Base-by-base conservation (phyloP, 768 basidiomycete species). In the Chalciporus chontae region DNA sequence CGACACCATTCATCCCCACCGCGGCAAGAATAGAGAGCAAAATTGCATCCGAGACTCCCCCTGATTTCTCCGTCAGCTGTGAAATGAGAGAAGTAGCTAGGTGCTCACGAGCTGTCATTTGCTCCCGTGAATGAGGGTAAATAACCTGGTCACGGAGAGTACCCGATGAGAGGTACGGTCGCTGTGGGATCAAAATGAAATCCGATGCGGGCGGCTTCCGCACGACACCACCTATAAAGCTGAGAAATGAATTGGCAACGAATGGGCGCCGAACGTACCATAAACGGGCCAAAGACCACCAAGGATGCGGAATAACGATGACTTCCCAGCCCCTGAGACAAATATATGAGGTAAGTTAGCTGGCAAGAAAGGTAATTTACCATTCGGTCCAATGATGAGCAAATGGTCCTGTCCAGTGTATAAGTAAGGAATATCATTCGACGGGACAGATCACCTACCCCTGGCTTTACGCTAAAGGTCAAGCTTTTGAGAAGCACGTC, bases 91-190 rank as follows among this genome's bases (percentile, higher is more conserved):
- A 38, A 43, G 45, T 14, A 11, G 14, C 27, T 27, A 21, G 4
- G 10, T 24, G 79, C 84, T 49, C 65, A 89, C 90, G 79, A 41
- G 74, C 73, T 55, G 79, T 74, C 93, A 96, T 96, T 46, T 90
- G 82, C 32, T 73, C 74, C 55, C 80, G 80, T 14, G 83, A 85
- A 67, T 97, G 88, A 5, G 95, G 95, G 66, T 99, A 99, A 43
- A 92, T 96, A 57, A 99, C 81, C 68, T 99, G 95, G 64, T 99
- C 95, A 13, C 95, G 83, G 3, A 99, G 78, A 0, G 93, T 98
- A 5, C 95, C 95, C 17, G 90, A 75, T 1, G 87, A 90, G n/a
- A 97, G 78, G 67, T 97, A 98, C 2, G 95, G 95, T 31, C 95
- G 77, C 67, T 99, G 95, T 18, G 95, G 95, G 51, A 99, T 95